Base-by-base conservation (phyloP, 2,329 filamentous ascomycete species). In the Ciborinia camelliae region DNA sequence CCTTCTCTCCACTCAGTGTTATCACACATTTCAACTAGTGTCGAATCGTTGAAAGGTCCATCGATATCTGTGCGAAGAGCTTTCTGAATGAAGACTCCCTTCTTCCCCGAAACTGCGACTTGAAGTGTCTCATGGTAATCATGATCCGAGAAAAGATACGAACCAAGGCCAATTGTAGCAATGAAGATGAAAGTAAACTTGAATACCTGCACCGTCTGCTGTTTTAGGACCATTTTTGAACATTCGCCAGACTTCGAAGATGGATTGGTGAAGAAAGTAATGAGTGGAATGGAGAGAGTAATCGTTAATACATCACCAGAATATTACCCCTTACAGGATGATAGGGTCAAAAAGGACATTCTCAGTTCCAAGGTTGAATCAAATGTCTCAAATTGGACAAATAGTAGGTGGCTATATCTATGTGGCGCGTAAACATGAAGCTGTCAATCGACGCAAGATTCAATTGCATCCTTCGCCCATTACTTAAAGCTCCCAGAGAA, bases 1-100 rank as follows among this genome's bases (percentile, higher is more conserved):
- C 75, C 75, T 0, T 71, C 66, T 20, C 75, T 75, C 66, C 77
- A 79, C 2, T 69, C 43, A 10, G 66, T 71, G 12, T 72, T 70
- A 1, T 71, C 68, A 59, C 77, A 79, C 1, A 76, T 5, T 20
- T 55, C 28, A 37, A 47, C 28, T 4, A 64, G 20, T 37, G 20
- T 15, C 3, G 45, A 62, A 39, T 64, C 63, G 45, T 72, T 67
- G 20, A 69, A 68, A 6, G 68, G 62, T 4, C 68, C 70, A 63
- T 71, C 71, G n/a, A 72, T 69, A 39, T 68, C 65, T 20, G 58
- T 63, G 2, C 63, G 57, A 3, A 68, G 30, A 26, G 59, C 63
- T 15, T 61, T 59, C 37, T 68, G 30, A 20, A 71, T 62, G 57
- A 71, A 71, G 28, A 58, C 30, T 3, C 28, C 58, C 30, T 64